Evolutionary conservation across 768 basidiomycete species (phyloP), one percentile per base, ranked within the genome.

Genomic region (Boletellus ananas): DNA sequence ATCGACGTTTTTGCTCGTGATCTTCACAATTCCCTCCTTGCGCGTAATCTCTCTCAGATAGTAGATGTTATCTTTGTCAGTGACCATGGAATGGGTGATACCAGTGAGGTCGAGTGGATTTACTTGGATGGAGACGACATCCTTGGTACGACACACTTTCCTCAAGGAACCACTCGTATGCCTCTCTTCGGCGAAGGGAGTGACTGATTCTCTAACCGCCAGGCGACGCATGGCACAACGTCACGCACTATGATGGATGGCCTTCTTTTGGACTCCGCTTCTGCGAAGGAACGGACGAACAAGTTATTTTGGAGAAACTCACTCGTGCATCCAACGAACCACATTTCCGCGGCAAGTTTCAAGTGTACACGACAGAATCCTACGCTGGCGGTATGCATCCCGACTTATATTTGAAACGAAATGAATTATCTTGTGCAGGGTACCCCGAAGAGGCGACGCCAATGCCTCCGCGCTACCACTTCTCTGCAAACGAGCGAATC

Each of bases 31-130:
- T 76, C 79, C 1, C 71, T 96, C 33, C 73, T 74, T 41, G 73
- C 74, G 4, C 81, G 94, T 6, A 91, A 94, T 60, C 75, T 95
- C 21, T 83, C 81, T 2, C 79, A 87, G 40, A 87, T 94, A 17
- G 84, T 93, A 12, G 90, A 96, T 64, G 75, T 95, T 29, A 78
- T 95, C 20, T 93, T 94, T 58, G 92, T 96, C 55, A 87, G 85
- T 54, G 90, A 91, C 63, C 87, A 92, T 58, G 91, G 90, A n/a
- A 94, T 92, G 89, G 85, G 83, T 1, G 88, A 90, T 63, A 95
- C 91, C n/a, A 83, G 81, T 52, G 77, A 87, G 54, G 83, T 84
- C 0, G 80, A 85, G 43, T 75, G 79, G 42, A 70, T 94, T 31
- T 90, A 85, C 66, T 74, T 96, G 46, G 91, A 96, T 63, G 86